phyloP scores from a whole-genome alignment of 495 filamentous ascomycete genomes.

The Penicillium soppii region DNA sequence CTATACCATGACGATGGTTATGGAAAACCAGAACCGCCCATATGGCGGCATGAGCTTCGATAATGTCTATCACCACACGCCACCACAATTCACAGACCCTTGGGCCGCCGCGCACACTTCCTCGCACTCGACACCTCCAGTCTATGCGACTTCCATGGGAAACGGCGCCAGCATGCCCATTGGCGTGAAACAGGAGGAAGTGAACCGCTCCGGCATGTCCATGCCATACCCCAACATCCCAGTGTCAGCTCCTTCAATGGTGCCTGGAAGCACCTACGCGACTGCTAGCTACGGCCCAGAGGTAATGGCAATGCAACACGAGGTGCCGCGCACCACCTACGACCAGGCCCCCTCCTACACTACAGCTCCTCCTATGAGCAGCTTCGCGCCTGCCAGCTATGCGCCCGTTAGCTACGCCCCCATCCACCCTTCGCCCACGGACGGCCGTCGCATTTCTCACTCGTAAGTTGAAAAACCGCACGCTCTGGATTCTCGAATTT shows the following conservation, averaged over 20 bases:
- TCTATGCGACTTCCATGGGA: conserved; percentile 59
- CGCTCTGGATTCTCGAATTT: not conserved
- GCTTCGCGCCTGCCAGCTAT: conserved; percentile 61
- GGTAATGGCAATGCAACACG: conserved; percentile 70
- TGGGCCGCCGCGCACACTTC: conserved; percentile 67
- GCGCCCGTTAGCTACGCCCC: conserved; percentile 55
- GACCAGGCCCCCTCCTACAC: conserved; percentile 63
- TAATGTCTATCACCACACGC: conserved; percentile 66
- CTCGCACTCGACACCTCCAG: conserved; percentile 52
- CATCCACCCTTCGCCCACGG: conserved; percentile 52
- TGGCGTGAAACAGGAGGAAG: conserved; percentile 57
- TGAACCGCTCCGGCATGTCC: conserved; percentile 60
- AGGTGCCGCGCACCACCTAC: conserved; percentile 57
- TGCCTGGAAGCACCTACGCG: conserved; percentile 69
- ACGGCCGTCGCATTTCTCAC: conserved; percentile 78
- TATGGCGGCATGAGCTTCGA: conserved; percentile 83
- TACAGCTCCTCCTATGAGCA: conserved; percentile 65
- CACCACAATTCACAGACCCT: conserved; percentile 90
- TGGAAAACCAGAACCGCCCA: conserved; percentile 80
- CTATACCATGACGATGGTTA: conserved; percentile 75
- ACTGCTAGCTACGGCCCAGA: conserved; percentile 63
- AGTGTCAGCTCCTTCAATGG: conserved; percentile 67
- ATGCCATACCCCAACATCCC: conserved; percentile 73
- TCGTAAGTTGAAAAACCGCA: conserved; percentile 64
- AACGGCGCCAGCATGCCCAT: conserved; percentile 55